These are phyloP conservation scores for Pistacia integerrima DNA, from an alignment of 345 rosid species.

Conservation along the genomic window DNA sequence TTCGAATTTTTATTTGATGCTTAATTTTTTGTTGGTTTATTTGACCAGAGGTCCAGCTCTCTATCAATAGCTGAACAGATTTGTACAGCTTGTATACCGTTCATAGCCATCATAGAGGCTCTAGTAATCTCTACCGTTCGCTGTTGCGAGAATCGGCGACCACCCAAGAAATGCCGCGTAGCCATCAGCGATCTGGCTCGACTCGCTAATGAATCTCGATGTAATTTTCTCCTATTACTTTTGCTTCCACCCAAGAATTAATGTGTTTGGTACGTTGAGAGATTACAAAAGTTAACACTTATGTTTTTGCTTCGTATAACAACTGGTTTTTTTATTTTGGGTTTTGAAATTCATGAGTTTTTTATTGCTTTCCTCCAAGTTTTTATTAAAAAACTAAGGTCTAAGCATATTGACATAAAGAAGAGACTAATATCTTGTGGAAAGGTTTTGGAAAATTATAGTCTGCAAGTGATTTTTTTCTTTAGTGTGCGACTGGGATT, in stretches of 20 bases:
- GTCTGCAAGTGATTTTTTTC: background rate
- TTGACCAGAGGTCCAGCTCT: constrained; percentile 54
- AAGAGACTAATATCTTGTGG: background rate
- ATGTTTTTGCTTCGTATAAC: background rate
- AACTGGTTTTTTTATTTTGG: no score
- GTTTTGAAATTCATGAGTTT: background rate
- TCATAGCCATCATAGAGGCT: constrained; percentile 53
- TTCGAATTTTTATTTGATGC: background rate
- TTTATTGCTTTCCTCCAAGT: background rate
- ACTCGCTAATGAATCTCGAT: constrained; percentile 63
- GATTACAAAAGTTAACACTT: background rate
- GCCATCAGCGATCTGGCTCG: constrained; percentile 41
- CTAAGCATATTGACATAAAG: background rate
- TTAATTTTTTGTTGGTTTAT: background rate
- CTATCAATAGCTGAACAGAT: constrained; percentile 62
- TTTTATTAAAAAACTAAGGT: background rate
- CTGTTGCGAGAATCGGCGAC: constrained; percentile 46
- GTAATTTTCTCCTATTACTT: constrained; percentile 30
- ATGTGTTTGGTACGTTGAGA: background rate
- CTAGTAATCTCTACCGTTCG: constrained; percentile 35
- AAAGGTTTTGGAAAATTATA: background rate
- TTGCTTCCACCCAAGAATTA: background rate
- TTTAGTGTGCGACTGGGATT: background rate
- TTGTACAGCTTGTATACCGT: constrained; percentile 63
- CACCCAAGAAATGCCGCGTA: constrained; percentile 10